phyloP scores from a whole-genome alignment of 2,329 filamentous ascomycete genomes.

The Amauroascus verrucosus region DNA sequence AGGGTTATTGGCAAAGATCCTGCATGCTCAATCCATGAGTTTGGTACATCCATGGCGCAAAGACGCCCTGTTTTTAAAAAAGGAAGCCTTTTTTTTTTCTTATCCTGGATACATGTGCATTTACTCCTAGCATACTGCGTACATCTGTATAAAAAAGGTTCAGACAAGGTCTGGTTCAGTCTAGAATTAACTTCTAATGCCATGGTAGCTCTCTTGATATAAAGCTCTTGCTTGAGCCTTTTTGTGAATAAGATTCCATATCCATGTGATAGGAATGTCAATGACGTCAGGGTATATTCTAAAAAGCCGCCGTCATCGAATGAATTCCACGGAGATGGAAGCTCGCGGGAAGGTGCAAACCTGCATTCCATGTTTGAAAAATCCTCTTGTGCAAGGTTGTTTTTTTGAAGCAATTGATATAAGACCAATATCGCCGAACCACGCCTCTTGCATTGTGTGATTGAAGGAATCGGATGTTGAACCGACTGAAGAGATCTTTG shows the following conservation, averaged over 20 bases:
- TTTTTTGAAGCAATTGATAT: neutral
- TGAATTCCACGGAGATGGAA: neutral
- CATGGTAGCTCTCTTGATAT: too few relatives aligned
- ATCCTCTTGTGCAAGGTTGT: neutral
- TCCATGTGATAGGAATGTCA: neutral
- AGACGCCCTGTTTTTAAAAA: too few relatives aligned
- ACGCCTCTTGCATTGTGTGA: neutral
- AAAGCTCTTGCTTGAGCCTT: neutral
- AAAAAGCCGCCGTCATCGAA: conserved; percentile 4
- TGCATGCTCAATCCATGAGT: too few relatives aligned
- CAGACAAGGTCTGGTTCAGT: too few relatives aligned
- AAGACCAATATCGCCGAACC: neutral
- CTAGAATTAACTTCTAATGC: too few relatives aligned
- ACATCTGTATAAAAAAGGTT: too few relatives aligned
- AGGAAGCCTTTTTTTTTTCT: too few relatives aligned
- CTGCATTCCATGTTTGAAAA: neutral
- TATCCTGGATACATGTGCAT: too few relatives aligned
- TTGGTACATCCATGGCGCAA: too few relatives aligned
- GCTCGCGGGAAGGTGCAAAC: neutral
- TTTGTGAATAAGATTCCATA: neutral
- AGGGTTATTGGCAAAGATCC: too few relatives aligned
- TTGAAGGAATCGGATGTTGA: neutral
- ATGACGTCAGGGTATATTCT: neutral
- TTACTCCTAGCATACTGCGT: too few relatives aligned
- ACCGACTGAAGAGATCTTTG: neutral